Evolutionary conservation across 306 rosid genomes (phyloP), one percentile per base, ranked within the genome.

Genomic region (Trifolium repens): DNA sequence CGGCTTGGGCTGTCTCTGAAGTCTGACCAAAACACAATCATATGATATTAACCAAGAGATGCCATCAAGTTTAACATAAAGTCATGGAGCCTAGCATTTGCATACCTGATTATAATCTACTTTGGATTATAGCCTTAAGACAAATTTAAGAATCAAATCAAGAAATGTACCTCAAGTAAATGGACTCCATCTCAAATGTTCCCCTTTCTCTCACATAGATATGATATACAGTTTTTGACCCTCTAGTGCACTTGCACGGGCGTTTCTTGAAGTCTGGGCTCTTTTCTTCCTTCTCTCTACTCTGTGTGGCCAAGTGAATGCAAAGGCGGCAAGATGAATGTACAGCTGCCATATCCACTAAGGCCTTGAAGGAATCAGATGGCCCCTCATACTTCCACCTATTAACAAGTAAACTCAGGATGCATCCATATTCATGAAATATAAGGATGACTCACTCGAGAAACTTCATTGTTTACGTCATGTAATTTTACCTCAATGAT

Each of bases 351-450:
- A 94, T 94, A 86, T 94, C 99, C 77, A 94, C 89, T 39, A 94
- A 92, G 54, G 99, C 99, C 87, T 92, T 94, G 92, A 94, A 94
- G 74, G 96, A 88, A 84, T 94, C 93, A 22, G 93, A 87, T 73
- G 99, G 99, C 2, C 99, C 99, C 72, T 94, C 96, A 67, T 87
- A 84, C 87, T 94, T 94, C 99, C 99, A 94, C 91, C 99, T 94
- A 77, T 76, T 55, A 63, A 78, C 53, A 59, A 67, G 76, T 81
- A 24, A 83, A 66, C 58, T 73, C 72, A 71, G 74, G 10, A 42
- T 72, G 67, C 67, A 78, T 67, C 80, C 62, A 44, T 26, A 35
- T 52, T 77, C 46, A 69, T 53, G 42, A 77, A 80, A 37, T 35
- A 32, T 32, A 70, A 54, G 13, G 69, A 24, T 12, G 3, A 55